Evolutionary conservation across 305 asterid species (phyloP), one percentile per base, ranked within the genome.

Genomic region (Salvia sclarea): DNA sequence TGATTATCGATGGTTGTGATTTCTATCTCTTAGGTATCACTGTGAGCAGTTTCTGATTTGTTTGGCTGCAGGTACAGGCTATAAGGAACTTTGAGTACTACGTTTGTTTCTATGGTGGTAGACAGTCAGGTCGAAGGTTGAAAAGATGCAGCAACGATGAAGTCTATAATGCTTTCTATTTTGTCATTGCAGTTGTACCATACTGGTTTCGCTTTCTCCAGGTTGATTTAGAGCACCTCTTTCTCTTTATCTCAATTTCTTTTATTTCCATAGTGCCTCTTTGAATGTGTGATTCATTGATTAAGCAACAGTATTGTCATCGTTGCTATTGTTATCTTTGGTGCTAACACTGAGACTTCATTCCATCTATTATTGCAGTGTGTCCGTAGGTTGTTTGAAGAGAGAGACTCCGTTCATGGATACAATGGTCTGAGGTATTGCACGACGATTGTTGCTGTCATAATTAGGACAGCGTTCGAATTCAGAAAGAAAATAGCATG

Each of bases 141-240:
- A 84, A 70, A 21, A 76, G 37, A 41, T 88, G 97, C 82, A 64
- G 69, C 64, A 63, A 47, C 61, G 80, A 75, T 48, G 76, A 84
- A 62, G 76, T 78, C 61, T 91, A 91, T 68, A 85, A 79, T 50
- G 76, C 78, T 50, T 88, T 91, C 77, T 83, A 86, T 70, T 86
- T 88, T 66, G 64, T 91, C 25, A 71, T 86, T 52, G 96, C 89
- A 44, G 85, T 86, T 73, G 38, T 88, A 76, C 97, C 97, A 43
- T 88, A 82, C 70, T 91, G 97, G 97, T 76, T 88, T 53, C 96
- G 95, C 54, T 85, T 85, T 83, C 87, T 88, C 61, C 97, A 91
- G 97, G 97, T 91, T 74, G 4, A 25, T 25, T 1, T 48, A 48
- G 38, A 8, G 9, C 13, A 33, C 17, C 9, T 47, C 35, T 43